Conservation (phyloP, 352 stramenopile genomes). For the Thalassiosira mediterranea region DNA sequence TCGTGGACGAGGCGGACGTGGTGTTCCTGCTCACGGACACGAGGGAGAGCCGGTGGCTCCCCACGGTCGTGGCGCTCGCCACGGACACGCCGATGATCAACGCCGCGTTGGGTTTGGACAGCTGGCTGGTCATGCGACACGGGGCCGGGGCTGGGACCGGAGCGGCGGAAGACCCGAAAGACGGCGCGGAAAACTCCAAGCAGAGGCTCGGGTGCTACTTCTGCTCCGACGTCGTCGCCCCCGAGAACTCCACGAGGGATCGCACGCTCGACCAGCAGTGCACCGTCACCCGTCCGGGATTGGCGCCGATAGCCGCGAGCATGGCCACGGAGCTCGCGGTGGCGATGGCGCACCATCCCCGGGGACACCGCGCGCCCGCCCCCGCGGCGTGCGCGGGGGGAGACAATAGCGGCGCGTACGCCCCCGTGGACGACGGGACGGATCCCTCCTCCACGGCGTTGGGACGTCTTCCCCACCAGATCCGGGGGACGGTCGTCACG, state of each 20-base stretch:
- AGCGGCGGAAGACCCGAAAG: no score
- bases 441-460: slow-evolving; percentile 67
- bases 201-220: slow-evolving; percentile 98
- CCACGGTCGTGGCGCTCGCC: slow-evolving; percentile 92
- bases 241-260: slow-evolving; percentile 95
- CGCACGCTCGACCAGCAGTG: slow-evolving; percentile 99
- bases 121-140: slow-evolving; percentile 98
- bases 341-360: slow-evolving; percentile 91
- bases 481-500: slow-evolving; percentile 93
- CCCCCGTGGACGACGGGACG: slow-evolving; percentile 34
- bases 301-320: slow-evolving; percentile 86
- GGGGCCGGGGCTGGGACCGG: no score
- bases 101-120: slow-evolving; percentile 93
- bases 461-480: slow-evolving; percentile 91
- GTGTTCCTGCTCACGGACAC: slow-evolving; percentile 98
- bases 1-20: slow-evolving; percentile 94
- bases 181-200: no score
- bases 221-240: slow-evolving; percentile 98
- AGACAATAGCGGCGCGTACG: slow-evolving; percentile 32
- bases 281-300: slow-evolving; percentile 96
- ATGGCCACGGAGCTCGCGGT: slow-evolving; percentile 97
- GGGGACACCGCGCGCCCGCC: slow-evolving; percentile 84
- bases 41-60: slow-evolving; percentile 97
- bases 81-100: slow-evolving; percentile 92
- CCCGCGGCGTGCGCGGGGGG: slow-evolving; percentile 48